These are phyloP conservation scores for Vigna nakashimae DNA, from an alignment of 306 rosid species.

Conservation along the genomic window DNA sequence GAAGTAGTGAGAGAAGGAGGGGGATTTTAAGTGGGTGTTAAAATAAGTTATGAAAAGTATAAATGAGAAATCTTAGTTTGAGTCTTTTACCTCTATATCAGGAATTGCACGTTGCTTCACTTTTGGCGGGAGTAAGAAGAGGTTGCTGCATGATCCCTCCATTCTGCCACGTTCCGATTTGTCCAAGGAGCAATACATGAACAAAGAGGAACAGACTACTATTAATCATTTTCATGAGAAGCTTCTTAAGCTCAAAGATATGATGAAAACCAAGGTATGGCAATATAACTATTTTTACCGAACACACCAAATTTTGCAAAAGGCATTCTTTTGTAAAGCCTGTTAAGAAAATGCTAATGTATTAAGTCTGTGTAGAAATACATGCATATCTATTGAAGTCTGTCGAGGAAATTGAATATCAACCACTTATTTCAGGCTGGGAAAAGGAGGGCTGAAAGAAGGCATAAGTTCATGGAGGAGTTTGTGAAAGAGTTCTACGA, in stretches of 20 bases:
- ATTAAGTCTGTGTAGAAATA: conserved; percentile 12
- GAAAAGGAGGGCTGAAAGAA: conserved; percentile 81
- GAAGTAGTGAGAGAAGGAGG: neutral
- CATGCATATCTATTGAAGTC: neutral
- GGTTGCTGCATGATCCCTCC: conserved; percentile 73
- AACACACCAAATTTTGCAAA: neutral
- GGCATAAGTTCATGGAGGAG: conserved; percentile 92
- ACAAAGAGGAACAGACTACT: conserved; percentile 80
- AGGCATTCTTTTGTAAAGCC: conserved; percentile 4
- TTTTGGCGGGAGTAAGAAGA: conserved; percentile 86
- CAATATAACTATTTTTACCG: neutral
- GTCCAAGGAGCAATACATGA: conserved; percentile 76
- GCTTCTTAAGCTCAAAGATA: conserved; percentile 86
- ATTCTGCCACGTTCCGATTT: conserved; percentile 65
- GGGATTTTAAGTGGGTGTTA: neutral
- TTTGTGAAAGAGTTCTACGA: conserved; percentile 78
- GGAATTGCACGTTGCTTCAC: conserved; percentile 97
- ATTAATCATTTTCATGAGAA: conserved; percentile 93
- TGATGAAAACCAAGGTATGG: conserved; percentile 91
- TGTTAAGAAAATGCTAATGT: conserved; percentile 7
- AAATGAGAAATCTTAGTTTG: neutral
- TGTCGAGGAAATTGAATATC: conserved; percentile 20
- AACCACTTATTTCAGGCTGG: conserved; percentile 73
- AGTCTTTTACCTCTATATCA: conserved; percentile 39
- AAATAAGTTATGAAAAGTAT: neutral